These are phyloP conservation scores for Strigomonas galati DNA, from an alignment of 208 protist species.

Conservation along the genomic window DNA sequence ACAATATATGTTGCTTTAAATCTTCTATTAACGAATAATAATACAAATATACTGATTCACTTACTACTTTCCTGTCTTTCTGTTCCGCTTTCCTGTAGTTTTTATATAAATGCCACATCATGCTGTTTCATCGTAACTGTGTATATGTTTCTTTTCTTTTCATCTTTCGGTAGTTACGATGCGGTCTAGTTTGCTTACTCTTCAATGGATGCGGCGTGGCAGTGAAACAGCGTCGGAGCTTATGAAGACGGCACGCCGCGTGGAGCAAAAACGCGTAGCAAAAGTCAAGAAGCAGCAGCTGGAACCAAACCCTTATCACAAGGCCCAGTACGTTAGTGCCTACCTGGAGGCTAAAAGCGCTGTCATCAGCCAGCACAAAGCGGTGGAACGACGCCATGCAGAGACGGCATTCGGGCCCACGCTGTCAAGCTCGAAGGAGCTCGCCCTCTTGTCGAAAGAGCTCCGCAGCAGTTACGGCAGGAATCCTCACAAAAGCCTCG, in stretches of 20 bases:
- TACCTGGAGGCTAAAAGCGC: conserved; percentile 61
- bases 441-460: conserved; percentile 18
- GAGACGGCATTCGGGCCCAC: neutral
- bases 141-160: too few relatives aligned
- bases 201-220: neutral
- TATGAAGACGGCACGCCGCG: conserved; percentile 13
- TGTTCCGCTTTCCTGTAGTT: too few relatives aligned
- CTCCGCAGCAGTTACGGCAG: conserved; percentile 11
- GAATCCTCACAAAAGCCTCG: neutral
- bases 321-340: conserved; percentile 67
- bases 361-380: conserved; percentile 14
- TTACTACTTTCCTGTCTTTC: too few relatives aligned
- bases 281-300: conserved; percentile 1
- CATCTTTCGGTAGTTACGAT: neutral
- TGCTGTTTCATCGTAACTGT: too few relatives aligned
- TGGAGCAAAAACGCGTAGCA: conserved; percentile 14
- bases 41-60: too few relatives aligned
- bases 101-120: too few relatives aligned
- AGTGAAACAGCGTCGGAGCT: neutral
- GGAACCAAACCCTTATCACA: conserved; percentile 42
- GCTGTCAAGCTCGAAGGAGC: neutral
- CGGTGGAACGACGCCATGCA: neutral
- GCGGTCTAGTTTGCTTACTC: neutral
- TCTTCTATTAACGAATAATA: too few relatives aligned
- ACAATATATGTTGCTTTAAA: too few relatives aligned